Conservation (phyloP, 345 rosid genomes). For the Excoecaria cochinchinensis region DNA sequence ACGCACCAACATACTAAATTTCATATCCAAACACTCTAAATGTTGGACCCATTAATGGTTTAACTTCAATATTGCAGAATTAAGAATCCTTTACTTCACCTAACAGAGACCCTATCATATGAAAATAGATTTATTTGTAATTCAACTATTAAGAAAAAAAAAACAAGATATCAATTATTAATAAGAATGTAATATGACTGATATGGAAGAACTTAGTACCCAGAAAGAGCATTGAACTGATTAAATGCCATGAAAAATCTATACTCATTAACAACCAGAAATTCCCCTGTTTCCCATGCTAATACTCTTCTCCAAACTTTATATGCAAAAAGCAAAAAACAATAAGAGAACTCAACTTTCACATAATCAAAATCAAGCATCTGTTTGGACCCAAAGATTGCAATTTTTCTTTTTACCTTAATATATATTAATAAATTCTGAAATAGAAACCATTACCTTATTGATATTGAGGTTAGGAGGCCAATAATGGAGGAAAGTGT, state of each 20-base stretch:
- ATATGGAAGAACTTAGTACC: neutral
- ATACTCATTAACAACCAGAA: neutral
- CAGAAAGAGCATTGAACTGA: neutral
- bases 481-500: constrained; percentile 62
- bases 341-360: neutral
- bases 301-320: neutral
- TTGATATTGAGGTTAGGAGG: constrained; percentile 60
- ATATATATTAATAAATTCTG: neutral
- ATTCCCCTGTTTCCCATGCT: neutral
- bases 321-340: neutral
- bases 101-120: neutral
- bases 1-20: neutral
- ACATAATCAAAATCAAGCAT: neutral
- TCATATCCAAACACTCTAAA: neutral
- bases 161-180: neutral
- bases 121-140: neutral
- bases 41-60: neutral
- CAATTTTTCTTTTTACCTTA: neutral
- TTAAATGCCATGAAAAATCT: neutral
- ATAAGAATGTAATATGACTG: neutral
- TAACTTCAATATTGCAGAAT: neutral
- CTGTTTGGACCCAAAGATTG: neutral
- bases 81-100: no score
- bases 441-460: constrained; percentile 38
- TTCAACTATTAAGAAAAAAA: neutral